Percentiles rank a stretch among this genome's conserved stretches.
Evolutionary conservation across 352 stramenopile genomes (phyloP).

Genomic region (Globisporangium cylindrosporum): DNA sequence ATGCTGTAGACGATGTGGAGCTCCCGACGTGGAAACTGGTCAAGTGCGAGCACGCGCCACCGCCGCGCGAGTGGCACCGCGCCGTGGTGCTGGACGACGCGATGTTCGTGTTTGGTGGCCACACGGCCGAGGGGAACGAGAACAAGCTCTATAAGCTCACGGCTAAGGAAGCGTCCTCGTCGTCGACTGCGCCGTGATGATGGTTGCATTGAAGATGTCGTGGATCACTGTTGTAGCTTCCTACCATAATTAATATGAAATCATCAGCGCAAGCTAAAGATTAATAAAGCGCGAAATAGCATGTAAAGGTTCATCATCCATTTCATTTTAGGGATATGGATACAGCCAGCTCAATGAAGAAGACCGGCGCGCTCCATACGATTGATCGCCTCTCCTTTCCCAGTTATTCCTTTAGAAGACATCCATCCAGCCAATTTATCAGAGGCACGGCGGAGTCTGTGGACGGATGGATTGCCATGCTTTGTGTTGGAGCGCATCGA

Average conservation of each 20-base stretch:
- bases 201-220: background rate
- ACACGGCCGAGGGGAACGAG: constrained; percentile 43
- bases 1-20: constrained; percentile 21
- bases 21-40: constrained; percentile 46
- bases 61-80: constrained; percentile 52
- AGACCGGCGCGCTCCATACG: background rate
- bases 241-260: background rate
- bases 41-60: constrained; percentile 37
- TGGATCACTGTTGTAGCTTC: background rate
- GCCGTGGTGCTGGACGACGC: constrained; percentile 33
- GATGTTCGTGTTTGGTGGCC: constrained; percentile 59
- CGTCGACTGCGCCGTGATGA: background rate
- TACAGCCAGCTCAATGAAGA: constrained; percentile 9
- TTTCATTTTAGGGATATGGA: background rate
- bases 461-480: background rate
- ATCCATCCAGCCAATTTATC: no score
- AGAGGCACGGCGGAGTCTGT: background rate
- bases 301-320: constrained; percentile 2
- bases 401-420: background rate
- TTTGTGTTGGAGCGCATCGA: no score
- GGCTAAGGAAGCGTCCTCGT: background rate
- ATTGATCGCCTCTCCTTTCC: background rate
- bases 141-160: constrained; percentile 38
- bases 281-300: background rate
- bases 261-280: background rate